These are phyloP conservation scores for Abrus pulchellus DNA, from an alignment of 306 rosid genomes.

Conservation along the genomic window DNA sequence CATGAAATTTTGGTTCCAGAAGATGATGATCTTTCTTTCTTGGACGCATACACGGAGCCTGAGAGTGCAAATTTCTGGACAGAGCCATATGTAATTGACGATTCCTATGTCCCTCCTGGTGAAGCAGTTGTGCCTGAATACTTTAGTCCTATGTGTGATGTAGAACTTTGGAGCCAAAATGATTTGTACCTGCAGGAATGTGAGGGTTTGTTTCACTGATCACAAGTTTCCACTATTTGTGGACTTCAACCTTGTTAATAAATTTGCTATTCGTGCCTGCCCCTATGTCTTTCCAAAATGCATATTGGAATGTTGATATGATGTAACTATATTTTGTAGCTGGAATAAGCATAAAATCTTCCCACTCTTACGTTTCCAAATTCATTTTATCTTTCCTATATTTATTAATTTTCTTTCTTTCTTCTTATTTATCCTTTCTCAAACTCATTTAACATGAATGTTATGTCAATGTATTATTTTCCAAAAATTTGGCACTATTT, in stretches of 20 bases:
- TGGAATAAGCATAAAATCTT: too few relatives aligned
- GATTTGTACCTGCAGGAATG: not conserved
- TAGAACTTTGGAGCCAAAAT: constrained; percentile 35
- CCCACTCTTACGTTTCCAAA: too few relatives aligned
- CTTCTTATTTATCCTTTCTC: too few relatives aligned
- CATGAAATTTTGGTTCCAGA: not conserved
- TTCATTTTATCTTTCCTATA: too few relatives aligned
- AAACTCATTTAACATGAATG: too few relatives aligned
- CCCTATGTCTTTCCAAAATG: too few relatives aligned
- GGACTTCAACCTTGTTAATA: not conserved
- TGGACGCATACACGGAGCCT: constrained; percentile 17
- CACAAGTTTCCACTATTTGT: not conserved
- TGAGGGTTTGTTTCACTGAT: constrained; percentile 13
- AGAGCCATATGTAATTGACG: constrained; percentile 36
- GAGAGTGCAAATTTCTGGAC: constrained; percentile 37
- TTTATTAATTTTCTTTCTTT: too few relatives aligned
- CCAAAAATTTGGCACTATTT: too few relatives aligned
- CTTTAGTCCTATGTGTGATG: not conserved
- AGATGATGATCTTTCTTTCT: not conserved
- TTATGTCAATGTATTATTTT: too few relatives aligned
- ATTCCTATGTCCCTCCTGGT: constrained; percentile 19
- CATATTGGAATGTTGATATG: too few relatives aligned
- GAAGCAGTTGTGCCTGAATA: not conserved
- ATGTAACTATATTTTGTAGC: too few relatives aligned
- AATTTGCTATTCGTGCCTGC: not conserved